A percentile compares a stretch with the other conserved stretches of the same genome.
These are phyloP conservation scores for Hyaloperonospora brassicae DNA, from an alignment of 352 stramenopile genomes.

Conservation along the genomic window DNA sequence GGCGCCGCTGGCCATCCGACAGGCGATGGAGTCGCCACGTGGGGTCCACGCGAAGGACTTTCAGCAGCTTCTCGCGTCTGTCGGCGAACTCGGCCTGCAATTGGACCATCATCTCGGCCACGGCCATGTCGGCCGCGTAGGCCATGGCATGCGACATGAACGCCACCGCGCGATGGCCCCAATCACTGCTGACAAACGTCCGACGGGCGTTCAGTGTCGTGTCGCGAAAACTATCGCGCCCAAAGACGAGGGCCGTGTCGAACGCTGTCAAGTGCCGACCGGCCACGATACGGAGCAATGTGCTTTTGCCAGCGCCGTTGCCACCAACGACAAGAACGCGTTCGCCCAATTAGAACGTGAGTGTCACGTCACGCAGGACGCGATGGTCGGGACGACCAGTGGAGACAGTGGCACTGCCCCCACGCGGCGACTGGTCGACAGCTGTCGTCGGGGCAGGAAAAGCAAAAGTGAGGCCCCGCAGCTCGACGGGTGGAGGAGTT, in stretches of 20 bases:
- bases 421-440: constrained; percentile 49
- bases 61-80: constrained; percentile 88
- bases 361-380: constrained; percentile 83
- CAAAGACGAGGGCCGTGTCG: constrained; percentile 74
- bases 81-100: constrained; percentile 91
- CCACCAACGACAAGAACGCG: constrained; percentile 91
- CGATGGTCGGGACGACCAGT: constrained; percentile 35
- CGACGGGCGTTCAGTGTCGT: constrained; percentile 90
- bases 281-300: constrained; percentile 89
- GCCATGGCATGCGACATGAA: constrained; percentile 89
- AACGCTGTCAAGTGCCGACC: constrained; percentile 92
- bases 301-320: constrained; percentile 94
- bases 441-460: constrained; percentile 69
- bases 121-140: constrained; percentile 91
- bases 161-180: constrained; percentile 92
- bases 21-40: constrained; percentile 83
- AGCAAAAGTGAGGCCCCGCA: constrained; percentile 55
- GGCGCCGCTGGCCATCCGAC: constrained; percentile 74
- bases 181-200: constrained; percentile 93
- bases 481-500: constrained; percentile 35
- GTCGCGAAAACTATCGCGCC: constrained; percentile 92
- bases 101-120: constrained; percentile 95
- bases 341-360: constrained; percentile 75
- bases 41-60: constrained; percentile 93
- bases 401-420: constrained; percentile 11